Evolutionary conservation across 139 green algal species (phyloP).

Genomic region (Micromonas pusilla): DNA sequence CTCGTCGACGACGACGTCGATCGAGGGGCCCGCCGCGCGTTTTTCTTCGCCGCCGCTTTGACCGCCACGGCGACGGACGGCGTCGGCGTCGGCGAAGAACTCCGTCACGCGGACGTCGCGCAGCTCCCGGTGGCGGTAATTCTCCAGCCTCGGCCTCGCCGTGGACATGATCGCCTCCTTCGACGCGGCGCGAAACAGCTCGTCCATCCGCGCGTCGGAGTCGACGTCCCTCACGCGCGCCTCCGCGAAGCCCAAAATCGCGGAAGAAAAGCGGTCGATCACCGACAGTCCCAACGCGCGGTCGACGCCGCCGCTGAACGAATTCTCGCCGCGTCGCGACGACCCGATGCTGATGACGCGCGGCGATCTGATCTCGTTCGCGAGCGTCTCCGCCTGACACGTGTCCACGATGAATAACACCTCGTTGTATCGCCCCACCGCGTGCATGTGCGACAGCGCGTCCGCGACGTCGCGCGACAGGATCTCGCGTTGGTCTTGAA

Average conservation of each 20-base stretch:
- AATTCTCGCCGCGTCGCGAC: slow-evolving; percentile 56
- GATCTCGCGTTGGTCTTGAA: slow-evolving; percentile 61
- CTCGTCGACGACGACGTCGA: too few relatives aligned
- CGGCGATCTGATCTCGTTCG: slow-evolving; percentile 48
- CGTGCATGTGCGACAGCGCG: slow-evolving; percentile 59
- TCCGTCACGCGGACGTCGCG: not conserved
- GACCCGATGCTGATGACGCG: slow-evolving; percentile 52
- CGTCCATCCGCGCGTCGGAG: too few relatives aligned
- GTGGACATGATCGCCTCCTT: not conserved
- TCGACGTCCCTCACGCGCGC: too few relatives aligned
- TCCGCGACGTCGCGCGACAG: slow-evolving; percentile 46
- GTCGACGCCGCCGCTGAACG: slow-evolving; percentile 58
- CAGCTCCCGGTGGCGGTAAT: not conserved
- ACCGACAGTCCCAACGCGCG: slow-evolving; percentile 54
- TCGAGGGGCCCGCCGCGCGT: too few relatives aligned
- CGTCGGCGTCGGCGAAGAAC: not conserved
- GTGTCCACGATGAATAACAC: slow-evolving; percentile 89
- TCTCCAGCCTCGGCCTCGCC: not conserved
- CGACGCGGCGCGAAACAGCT: not conserved
- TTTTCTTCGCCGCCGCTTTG: not conserved
- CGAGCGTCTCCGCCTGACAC: slow-evolving; percentile 70
- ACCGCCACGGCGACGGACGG: not conserved
- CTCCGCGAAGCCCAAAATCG: slow-evolving; percentile 60
- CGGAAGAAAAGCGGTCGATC: slow-evolving; percentile 66
- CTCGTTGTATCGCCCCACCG: slow-evolving; percentile 64